Conservation (phyloP, 257 asterid species). For the Solanum corneliomulleri region DNA sequence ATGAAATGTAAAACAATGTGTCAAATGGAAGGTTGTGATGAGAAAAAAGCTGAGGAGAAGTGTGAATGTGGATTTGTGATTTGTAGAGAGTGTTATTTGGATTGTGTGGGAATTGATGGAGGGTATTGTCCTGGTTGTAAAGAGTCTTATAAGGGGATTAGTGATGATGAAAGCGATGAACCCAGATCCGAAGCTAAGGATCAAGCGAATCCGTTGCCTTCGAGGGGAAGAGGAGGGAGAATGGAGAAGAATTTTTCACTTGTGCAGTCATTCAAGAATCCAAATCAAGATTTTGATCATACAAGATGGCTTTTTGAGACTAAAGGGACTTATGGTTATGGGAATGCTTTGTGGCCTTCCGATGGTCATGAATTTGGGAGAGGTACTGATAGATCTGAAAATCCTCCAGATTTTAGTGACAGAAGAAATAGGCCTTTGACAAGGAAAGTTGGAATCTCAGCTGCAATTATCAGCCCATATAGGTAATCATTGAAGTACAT, state of each 20-base stretch:
- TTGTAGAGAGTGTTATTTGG: constrained; percentile 62
- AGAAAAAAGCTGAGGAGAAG: constrained; percentile 28
- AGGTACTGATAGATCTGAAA: constrained; percentile 44
- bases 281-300: constrained; percentile 81
- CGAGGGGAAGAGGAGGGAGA: constrained; percentile 35
- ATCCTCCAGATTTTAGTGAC: constrained; percentile 69
- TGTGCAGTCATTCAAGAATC: constrained; percentile 80
- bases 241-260: constrained; percentile 69
- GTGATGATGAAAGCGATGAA: constrained; percentile 27
- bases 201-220: constrained; percentile 53
- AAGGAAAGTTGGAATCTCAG: constrained; percentile 68
- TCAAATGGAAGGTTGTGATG: constrained; percentile 77
- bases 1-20: constrained; percentile 46
- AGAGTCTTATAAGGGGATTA: constrained; percentile 42
- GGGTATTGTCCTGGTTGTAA: constrained; percentile 87
- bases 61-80: constrained; percentile 83
- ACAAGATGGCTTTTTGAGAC: constrained; percentile 85
- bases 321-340: constrained; percentile 95
- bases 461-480: constrained; percentile 85
- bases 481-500: constrained; percentile 22
- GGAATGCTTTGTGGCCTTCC: constrained; percentile 87
- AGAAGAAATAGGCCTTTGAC: constrained; percentile 77
- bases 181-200: constrained; percentile 48
- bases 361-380: constrained; percentile 51
- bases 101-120: constrained; percentile 35